phyloP scores from a whole-genome alignment of 176 grass and related monocot genomes.

The Dactylis glomerata region DNA sequence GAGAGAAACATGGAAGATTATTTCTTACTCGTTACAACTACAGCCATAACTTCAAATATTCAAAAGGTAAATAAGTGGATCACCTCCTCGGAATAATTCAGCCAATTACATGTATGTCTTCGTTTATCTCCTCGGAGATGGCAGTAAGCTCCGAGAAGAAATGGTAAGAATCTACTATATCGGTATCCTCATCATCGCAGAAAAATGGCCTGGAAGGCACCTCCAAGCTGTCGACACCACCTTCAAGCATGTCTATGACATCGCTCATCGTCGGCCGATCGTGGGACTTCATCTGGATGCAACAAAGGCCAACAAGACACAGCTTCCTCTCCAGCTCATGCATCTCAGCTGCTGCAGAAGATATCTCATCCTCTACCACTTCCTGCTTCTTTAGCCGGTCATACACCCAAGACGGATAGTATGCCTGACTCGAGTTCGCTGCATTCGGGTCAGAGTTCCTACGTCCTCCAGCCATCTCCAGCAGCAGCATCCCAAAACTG shows the following conservation, averaged over 20 bases:
- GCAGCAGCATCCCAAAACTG: not conserved
- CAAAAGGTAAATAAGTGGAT: not conserved
- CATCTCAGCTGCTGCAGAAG: not conserved
- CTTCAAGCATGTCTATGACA: not conserved
- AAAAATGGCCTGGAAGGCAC: not conserved
- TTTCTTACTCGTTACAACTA: not conserved
- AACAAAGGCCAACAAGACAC: not conserved
- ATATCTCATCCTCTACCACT: not conserved
- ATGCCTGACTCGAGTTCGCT: not conserved
- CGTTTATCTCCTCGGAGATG: not conserved
- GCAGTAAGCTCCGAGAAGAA: not conserved
- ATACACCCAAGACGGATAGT: not conserved
- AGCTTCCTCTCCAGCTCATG: not conserved
- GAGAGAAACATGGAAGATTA: not conserved
- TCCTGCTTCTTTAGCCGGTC: not conserved
- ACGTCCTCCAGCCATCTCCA: not conserved
- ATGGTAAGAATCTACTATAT: not conserved
- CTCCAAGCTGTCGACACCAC: not conserved
- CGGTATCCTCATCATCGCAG: not conserved
- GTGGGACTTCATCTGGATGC: not conserved
- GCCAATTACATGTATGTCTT: not conserved
- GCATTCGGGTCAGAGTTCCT: not conserved
- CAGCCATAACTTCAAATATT: not conserved
- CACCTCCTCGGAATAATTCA: not conserved
- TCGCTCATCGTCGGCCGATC: not conserved